Percentiles rank a stretch among this genome's conserved stretches.
These are phyloP conservation scores for Bryum argenteum DNA, from an alignment of 225 moss, liverwort and hornwort genomes.

Conservation along the genomic window DNA sequence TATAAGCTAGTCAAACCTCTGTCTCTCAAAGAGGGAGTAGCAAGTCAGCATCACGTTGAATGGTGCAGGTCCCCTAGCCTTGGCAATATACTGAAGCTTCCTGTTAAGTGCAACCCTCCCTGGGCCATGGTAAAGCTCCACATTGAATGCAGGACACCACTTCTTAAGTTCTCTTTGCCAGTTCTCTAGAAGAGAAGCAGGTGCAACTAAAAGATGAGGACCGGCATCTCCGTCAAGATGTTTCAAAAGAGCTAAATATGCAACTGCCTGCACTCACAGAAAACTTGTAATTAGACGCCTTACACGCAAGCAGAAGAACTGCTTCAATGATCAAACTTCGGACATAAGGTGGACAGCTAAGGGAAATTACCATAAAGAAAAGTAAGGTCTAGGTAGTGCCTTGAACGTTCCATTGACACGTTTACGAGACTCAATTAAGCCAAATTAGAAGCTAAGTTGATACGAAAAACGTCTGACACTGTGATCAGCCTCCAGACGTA, in stretches of 20 bases:
- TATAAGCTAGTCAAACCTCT: conserved; percentile 52
- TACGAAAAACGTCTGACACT: conserved; percentile 12
- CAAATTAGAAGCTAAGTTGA: conserved; percentile 11
- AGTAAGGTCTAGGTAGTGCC: neutral
- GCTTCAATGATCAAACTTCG: conserved; percentile 21
- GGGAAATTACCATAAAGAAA: neutral
- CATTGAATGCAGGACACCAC: conserved; percentile 94
- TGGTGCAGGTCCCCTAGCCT: conserved; percentile 62
- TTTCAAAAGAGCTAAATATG: conserved; percentile 84
- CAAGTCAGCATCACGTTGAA: conserved; percentile 98
- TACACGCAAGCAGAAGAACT: conserved; percentile 10
- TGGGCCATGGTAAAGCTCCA: conserved; percentile 89
- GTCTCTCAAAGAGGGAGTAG: conserved; percentile 88
- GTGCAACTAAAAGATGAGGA: conserved; percentile 92
- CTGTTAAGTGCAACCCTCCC: conserved; percentile 73
- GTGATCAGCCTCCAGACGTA: neutral
- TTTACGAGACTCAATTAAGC: neutral
- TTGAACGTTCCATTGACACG: conserved; percentile 5
- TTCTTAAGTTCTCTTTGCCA: conserved; percentile 96
- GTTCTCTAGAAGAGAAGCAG: conserved; percentile 91
- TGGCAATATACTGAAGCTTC: conserved; percentile 68
- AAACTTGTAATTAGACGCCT: neutral
- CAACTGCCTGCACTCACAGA: conserved; percentile 64
- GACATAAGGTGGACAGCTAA: conserved; percentile 15
- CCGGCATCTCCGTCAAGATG: conserved; percentile 87